Evolutionary conservation across 805 yeast species (phyloP).

Genomic region (Suhomyces pyralidae): DNA sequence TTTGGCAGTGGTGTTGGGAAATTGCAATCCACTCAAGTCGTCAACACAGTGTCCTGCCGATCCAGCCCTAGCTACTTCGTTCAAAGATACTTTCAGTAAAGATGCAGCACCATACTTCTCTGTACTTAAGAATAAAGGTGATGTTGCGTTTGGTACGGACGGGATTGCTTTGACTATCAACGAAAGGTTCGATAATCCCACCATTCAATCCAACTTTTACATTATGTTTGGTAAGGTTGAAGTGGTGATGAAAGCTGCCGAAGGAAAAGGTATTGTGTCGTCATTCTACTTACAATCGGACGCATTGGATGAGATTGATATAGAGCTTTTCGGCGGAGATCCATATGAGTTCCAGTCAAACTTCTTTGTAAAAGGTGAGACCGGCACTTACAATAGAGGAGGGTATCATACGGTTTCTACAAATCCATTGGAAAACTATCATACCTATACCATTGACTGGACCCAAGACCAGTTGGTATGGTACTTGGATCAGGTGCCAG

Average conservation of each 20-base stretch:
- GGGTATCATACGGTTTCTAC: slow-evolving; percentile 55
- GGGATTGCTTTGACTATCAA: slow-evolving; percentile 65
- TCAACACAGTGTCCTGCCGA: slow-evolving; percentile 23
- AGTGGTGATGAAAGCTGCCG: slow-evolving; percentile 66
- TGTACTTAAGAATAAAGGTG: slow-evolving; percentile 6
- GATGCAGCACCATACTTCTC: slow-evolving; percentile 8
- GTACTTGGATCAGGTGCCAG: slow-evolving; percentile 66
- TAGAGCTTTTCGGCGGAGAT: slow-evolving; percentile 87
- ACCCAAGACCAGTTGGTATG: slow-evolving; percentile 60
- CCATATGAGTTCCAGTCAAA: slow-evolving; percentile 70
- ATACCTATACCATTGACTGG: slow-evolving; percentile 87
- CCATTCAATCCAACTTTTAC: slow-evolving; percentile 72
- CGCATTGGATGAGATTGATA: slow-evolving; percentile 84
- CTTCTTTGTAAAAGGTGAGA: slow-evolving; percentile 78
- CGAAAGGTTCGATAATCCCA: slow-evolving; percentile 72
- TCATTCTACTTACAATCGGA: slow-evolving; percentile 79
- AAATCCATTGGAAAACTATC: slow-evolving; percentile 57
- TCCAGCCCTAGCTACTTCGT: slow-evolving; percentile 27
- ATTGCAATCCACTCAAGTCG: slow-evolving; percentile 29
- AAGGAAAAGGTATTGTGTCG: slow-evolving; percentile 77
- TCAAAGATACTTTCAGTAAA: slow-evolving; percentile 24
- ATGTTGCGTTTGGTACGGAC: slow-evolving; percentile 23
- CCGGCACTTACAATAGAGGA: slow-evolving; percentile 78
- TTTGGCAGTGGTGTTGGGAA: slow-evolving; percentile 5
- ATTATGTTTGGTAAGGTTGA: slow-evolving; percentile 88